Base-by-base conservation (phyloP, 345 rosid species). In the Sisymbrium irio region DNA sequence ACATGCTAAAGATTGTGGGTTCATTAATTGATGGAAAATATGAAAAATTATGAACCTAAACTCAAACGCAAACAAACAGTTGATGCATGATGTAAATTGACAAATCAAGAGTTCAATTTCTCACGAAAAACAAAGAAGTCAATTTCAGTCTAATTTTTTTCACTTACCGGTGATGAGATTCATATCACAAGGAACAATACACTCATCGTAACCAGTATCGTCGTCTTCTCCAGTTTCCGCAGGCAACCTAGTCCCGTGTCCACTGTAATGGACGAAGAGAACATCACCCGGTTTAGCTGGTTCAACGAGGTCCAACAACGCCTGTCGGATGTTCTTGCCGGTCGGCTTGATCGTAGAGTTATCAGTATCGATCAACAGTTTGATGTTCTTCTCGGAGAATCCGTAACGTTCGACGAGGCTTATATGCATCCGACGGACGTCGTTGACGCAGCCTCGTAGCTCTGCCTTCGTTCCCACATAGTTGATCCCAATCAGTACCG, bases 141-240 rank as follows among this genome's bases (percentile, higher is more conserved):
- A 49, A 61, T 18, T 36, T 27, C 13, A 8, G 22, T 62, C 3
- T 22, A 22, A 22, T 22, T 14, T 1, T 28, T 30, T 37, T 46
- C 1, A 62, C 55, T n/a, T 30, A 90, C 98, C 97, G 41, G 96
- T 91, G 74, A 91, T 87, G 61, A 93, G 94, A 80, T 91, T 93
- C 98, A 91, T 93, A 49, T 93, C 98, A 64, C 82, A 85, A 37
- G 98, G 98, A 32, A 89, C 97, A 70, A 94, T 88, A 84, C 97
- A 91, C 74, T 91, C 98, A 75, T 94, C 98, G 53, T 78, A 94
- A 46, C 98, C 98, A 55, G 97, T 94, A 65, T 94, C 98, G 65
- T 94, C 98, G 27, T 89, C 93, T 77, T 93, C 97, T 4, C 98
- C 97, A 20, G 97, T 86, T 84, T 93, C 97, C 13, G 97, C 95